Base-by-base conservation (phyloP, 1,284 basidiomycete species). In the Peniophora sp. region DNA sequence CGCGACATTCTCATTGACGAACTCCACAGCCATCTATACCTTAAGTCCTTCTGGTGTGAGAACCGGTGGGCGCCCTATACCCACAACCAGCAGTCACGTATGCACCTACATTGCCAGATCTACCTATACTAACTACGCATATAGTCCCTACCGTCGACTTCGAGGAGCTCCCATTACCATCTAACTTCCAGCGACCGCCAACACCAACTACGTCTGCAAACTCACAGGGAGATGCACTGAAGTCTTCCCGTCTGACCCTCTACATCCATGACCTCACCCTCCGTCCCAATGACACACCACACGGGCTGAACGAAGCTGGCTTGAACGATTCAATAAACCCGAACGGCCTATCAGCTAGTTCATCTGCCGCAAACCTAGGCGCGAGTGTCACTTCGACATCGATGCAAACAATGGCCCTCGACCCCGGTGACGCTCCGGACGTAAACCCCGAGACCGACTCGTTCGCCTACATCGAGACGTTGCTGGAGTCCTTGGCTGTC, bases 31-130 rank as follows among this genome's bases (percentile, higher is more conserved):
- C 97, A 99, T 66, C 70, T 99, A n/a, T 99, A 98, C 67, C 79
- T 99, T 53, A 98, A 97, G 64, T 92, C 89, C 6, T 95, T 93
- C 66, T 97, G 94, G 83, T 96, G 90, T 64, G 96, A 99, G 58
- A 80, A 83, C 9, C 81, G 96, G 45, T 99, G 97, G 97, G 75
- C 81, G 23, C 69, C 87, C 0, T 98, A 97, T 66, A 70, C 75
- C 9, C 83, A 87, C 0, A 89, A 89, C 47, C 95, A 97, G 65
- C 78, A 82, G 50, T 66, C 69, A 9, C 75, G 94, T 94, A 61
- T 69, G 88, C 72, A 12, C 27, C 12, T 32, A 6, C 12, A 16
- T 25, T 49, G 48, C 8, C 34, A 32, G 14, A 6, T 6, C 38
- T 41, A 8, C 38, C 38, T 16, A 8, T n/a, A 16, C 19, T 41